A percentile compares a stretch with the other conserved stretches of the same genome.
Conservation (phyloP, 345 rosid genomes). For the Eutrema yunnanense region DNA sequence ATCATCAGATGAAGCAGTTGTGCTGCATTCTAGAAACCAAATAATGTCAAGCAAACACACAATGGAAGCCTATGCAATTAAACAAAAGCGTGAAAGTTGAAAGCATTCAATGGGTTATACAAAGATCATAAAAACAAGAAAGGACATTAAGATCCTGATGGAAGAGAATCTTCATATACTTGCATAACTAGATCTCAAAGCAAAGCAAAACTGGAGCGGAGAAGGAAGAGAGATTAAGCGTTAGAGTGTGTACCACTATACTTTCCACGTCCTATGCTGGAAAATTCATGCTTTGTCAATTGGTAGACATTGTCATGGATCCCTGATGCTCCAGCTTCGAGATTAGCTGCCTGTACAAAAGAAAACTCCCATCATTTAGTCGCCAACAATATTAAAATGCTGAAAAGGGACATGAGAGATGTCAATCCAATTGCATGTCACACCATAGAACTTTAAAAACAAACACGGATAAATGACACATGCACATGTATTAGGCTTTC, state of each 20-base stretch:
- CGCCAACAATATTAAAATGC: not conserved
- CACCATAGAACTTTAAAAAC: not conserved
- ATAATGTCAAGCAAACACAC: slow-evolving; percentile 21
- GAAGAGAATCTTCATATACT: not conserved
- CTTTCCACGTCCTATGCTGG: slow-evolving; percentile 64
- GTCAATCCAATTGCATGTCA: not conserved
- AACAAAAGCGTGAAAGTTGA: not conserved
- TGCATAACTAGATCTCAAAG: not conserved
- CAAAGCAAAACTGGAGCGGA: not conserved
- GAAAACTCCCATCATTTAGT: not conserved
- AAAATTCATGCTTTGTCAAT: slow-evolving; percentile 63
- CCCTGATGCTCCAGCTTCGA: slow-evolving; percentile 71
- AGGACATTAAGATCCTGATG: not conserved
- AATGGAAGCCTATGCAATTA: not conserved
- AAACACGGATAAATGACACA: not conserved
- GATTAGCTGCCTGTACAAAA: slow-evolving; percentile 62
- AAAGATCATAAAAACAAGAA: not conserved
- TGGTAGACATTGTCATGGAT: slow-evolving; percentile 59
- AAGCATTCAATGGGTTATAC: not conserved
- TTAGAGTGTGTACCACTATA: slow-evolving; percentile 60
- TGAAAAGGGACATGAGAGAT: not conserved
- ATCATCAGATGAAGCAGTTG: slow-evolving; percentile 95
- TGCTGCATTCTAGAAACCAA: slow-evolving; percentile 81
- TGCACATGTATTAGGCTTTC: not conserved
- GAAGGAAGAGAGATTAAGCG: not conserved